These are phyloP conservation scores for Hepatocystis sp. DNA, from an alignment of 169 alveolate genomes.

Conservation along the genomic window DNA sequence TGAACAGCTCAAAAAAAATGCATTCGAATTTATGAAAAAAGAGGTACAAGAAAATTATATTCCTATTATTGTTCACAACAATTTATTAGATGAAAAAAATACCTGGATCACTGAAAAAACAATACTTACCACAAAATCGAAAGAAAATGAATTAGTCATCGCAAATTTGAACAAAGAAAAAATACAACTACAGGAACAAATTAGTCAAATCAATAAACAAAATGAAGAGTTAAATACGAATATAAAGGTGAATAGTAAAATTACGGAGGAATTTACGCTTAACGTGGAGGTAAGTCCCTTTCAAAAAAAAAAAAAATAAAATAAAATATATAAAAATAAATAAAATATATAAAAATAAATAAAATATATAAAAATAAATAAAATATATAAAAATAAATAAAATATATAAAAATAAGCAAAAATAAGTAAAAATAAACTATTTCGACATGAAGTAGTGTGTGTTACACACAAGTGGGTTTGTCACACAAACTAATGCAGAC, in stretches of 20 bases:
- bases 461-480: no score
- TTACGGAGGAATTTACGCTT: slow-evolving; percentile 38
- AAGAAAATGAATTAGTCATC: slow-evolving; percentile 17
- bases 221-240: slow-evolving; percentile 56
- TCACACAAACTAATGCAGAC: no score
- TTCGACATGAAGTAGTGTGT: no score
- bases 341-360: no score
- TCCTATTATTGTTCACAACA: slow-evolving; percentile 32
- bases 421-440: no score
- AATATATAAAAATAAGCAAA: no score
- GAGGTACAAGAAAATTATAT: slow-evolving; percentile 64
- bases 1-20: slow-evolving; percentile 32
- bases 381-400: no score
- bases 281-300: slow-evolving; percentile 67
- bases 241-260: slow-evolving; percentile 40
- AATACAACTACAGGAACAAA: background rate
- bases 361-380: no score
- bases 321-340: no score
- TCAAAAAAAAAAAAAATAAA: no score
- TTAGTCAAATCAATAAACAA: slow-evolving; percentile 11
- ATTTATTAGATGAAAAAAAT: slow-evolving; percentile 30
- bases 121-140: slow-evolving; percentile 22
- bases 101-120: slow-evolving; percentile 19
- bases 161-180: slow-evolving; percentile 17
- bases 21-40: slow-evolving; percentile 41